Base-by-base conservation (phyloP, 2,329 filamentous ascomycete genomes). In the Colletotrichum plurivorum region DNA sequence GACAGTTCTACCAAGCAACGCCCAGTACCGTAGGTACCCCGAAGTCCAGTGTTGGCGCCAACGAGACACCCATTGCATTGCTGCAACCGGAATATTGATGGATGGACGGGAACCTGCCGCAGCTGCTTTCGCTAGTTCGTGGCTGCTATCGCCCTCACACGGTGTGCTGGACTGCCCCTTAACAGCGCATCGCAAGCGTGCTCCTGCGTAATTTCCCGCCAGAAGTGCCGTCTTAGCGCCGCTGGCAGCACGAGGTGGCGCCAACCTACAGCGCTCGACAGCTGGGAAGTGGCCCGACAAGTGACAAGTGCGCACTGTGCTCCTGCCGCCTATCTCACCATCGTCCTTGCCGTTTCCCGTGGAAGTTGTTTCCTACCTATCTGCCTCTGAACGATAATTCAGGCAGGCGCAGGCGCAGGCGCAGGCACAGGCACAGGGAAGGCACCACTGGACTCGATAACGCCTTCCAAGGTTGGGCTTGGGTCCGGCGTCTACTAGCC, bases 401-500 rank as follows among this genome's bases (percentile, higher is more conserved):
- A 36, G 7, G 31, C 8, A 31, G 27, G 27, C 27, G 10, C 8
- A 10, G 8, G 10, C 31, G 31, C 8, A 31, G 27, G 27, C 27
- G 10, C 8, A 10, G 8, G 10, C 31, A 10, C 4, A 36, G 8
- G 2, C 31, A 25, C 22, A 25, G 22, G 22, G 22, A 25, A 25
- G 22, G 31, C 27, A 31, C 27, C 27, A 25, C 27, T 36, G 3
- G 8, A 36, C 31, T 36, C 9, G 31, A 10, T 9, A 8, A 36
- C 31, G 31, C 31, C 31, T 36, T 36, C 31, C 31, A 36, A 8
- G 2, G 31, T 36, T 57, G 52, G 25, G 20, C 46, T 66, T 54
- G 18, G 27, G 31, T 59, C 61, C 66, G 67, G 62, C 16, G 27
- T 41, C 10, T 46, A 18, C 9, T 51, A 67, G 49, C 53, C 31